Base-by-base conservation (phyloP, 2,329 filamentous ascomycete genomes). In the Xylariaceae sp. region DNA sequence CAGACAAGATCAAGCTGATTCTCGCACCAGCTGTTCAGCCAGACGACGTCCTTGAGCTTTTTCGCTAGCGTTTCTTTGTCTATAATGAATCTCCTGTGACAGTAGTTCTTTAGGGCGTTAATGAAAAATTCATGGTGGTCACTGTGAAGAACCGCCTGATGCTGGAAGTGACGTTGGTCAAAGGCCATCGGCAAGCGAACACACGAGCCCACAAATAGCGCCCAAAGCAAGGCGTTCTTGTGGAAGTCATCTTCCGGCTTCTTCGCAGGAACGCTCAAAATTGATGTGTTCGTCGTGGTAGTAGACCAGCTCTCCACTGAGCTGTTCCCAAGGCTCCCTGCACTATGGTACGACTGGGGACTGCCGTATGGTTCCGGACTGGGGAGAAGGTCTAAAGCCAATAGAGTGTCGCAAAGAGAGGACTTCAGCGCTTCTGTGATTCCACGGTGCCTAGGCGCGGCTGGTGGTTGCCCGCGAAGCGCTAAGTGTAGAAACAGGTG, bases 401-500 rank as follows among this genome's bases (percentile, higher is more conserved):
- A 21, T n/a, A 68, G 51, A 3, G 61, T 59, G 8, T 64, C 59
- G 48, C 53, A 66, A 3, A 70, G 60, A 26, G 66, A 59, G 3
- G 59, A 62, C 60, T 66, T 63, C 11, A 70, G 60, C 6, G 64
- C 59, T 33, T 67, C 67, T 1, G 60, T 60, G 1, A 69, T 60
- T 4, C 59, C 62, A n/a, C 62, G 64, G 40, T 70, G 67, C 24
- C 67, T 58, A 9, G 61, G 63, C 4, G 68, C 67, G 7, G 62
- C 62, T 24, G 68, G 67, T 2, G 68, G 68, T 18, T 70, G 67
- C 15, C 67, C 67, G 6, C 68, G 58, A 15, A 70, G 59, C 0
- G 67, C 67, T 23, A 70, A 58, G 41, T 70, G 68, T 16, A 70
- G 53, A 42, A 67, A 70, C 5, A 70, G 48, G 41, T 70, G 68